Evolutionary conservation across 2,329 filamentous ascomycete species (phyloP).

Genomic region (Monilinia vaccinii-corymbosi): DNA sequence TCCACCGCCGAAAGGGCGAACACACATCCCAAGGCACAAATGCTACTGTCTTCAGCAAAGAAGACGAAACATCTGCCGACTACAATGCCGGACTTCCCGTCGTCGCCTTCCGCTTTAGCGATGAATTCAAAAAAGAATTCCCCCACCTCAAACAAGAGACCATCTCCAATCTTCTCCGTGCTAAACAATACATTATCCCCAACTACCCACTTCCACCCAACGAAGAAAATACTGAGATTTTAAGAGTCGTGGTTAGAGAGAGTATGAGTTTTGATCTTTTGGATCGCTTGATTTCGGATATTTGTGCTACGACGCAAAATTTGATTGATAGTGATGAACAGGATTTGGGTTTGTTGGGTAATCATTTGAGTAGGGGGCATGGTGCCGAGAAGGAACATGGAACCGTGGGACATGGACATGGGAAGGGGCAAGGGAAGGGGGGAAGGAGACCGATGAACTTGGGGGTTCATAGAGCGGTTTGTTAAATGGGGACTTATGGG

Average conservation of each 20-base stretch:
- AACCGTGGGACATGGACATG: conserved; percentile 9
- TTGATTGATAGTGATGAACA: conserved; percentile 37
- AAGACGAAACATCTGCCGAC: conserved; percentile 44
- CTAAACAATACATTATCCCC: conserved; percentile 62
- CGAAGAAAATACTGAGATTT: conserved; percentile 53
- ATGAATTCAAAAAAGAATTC: conserved; percentile 51
- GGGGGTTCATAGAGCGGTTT: conserved; percentile 40
- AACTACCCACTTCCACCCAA: conserved; percentile 59
- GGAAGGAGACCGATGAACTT: conserved; percentile 36
- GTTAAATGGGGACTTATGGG: conserved; percentile 25
- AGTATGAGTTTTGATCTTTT: conserved; percentile 60
- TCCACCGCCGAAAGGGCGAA: conserved; percentile 49
- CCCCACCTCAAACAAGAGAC: conserved; percentile 56
- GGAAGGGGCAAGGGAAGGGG: conserved; percentile 25
- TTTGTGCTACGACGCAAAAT: conserved; percentile 50
- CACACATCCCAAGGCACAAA: conserved; percentile 28
- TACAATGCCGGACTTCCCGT: conserved; percentile 60
- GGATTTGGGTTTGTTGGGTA: conserved; percentile 37
- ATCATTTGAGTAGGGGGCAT: conserved; percentile 34
- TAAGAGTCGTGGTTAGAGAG: conserved; percentile 59
- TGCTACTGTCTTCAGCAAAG: conserved; percentile 32
- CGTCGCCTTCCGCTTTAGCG: conserved; percentile 55
- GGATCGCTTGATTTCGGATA: conserved; percentile 52
- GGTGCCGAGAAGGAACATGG: conserved; percentile 31
- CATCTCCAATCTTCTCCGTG: conserved; percentile 52